Percentiles rank a stretch among this genome's conserved stretches.
Conservation (phyloP, 2,329 filamentous ascomycete genomes). For the Aspergillus quadricinctus region DNA sequence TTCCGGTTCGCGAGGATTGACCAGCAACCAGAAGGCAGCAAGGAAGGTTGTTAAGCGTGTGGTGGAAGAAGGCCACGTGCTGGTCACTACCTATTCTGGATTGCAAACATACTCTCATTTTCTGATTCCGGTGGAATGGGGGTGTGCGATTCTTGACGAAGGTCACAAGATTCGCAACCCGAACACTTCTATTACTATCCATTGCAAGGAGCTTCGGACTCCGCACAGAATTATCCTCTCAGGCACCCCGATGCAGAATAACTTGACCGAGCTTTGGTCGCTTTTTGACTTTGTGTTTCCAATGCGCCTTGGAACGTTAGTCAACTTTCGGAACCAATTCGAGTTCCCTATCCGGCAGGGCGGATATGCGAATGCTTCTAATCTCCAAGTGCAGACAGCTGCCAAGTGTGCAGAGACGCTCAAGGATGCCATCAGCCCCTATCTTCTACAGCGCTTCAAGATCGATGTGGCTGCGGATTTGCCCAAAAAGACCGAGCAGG, state of each 20-base stretch:
- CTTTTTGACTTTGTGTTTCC: conserved; percentile 97
- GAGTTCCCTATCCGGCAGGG: conserved; percentile 91
- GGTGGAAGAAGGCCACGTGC: conserved; percentile 77
- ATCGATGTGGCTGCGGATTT: conserved; percentile 89
- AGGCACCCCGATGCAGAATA: conserved; percentile 97
- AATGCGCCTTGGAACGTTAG: conserved; percentile 86
- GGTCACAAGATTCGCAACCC: conserved; percentile 98
- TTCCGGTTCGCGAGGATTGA: conserved; percentile 32
- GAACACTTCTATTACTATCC: conserved; percentile 88
- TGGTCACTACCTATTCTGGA: conserved; percentile 93
- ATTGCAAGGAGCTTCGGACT: conserved; percentile 89
- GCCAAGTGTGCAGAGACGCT: conserved; percentile 90
- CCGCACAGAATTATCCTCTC: conserved; percentile 89
- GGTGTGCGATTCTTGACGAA: conserved; percentile 90
- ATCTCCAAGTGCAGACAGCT: conserved; percentile 89
- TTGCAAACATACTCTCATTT: conserved; percentile 87
- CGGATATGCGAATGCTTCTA: conserved; percentile 91
- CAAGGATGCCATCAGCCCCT: conserved; percentile 90
- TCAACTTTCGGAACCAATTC: conserved; percentile 86
- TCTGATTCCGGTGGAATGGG: conserved; percentile 81
- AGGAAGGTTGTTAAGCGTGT: conserved; percentile 79
- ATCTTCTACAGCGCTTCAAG: conserved; percentile 87
- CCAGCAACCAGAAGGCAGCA: conserved; percentile 62
- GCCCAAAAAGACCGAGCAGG: conserved; percentile 92
- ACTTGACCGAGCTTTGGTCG: conserved; percentile 91